A percentile compares a stretch with the other conserved stretches of the same genome.
Conservation (phyloP, 441 rosid genomes). For the Syzygium syzygioides region DNA sequence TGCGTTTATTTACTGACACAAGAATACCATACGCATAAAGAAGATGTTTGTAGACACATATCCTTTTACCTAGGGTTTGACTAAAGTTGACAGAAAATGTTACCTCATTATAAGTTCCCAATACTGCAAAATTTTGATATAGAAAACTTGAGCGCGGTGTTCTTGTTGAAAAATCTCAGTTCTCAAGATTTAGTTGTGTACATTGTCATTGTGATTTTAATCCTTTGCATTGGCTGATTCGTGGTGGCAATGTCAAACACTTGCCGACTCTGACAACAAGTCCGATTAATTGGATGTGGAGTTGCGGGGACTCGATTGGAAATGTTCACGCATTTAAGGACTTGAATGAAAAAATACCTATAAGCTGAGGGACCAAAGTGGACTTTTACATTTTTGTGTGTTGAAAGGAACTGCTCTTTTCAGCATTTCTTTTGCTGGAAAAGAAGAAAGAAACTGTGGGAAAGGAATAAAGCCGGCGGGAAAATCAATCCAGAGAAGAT, state of each 20-base stretch:
- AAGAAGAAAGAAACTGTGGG: background rate
- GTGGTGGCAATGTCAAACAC: fast-evolving
- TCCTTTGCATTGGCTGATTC: background rate
- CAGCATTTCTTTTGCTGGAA: background rate
- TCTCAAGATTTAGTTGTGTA: fast-evolving
- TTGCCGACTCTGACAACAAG: background rate
- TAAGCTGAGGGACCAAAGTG: background rate
- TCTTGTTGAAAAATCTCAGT: background rate
- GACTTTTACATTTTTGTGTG: too few species aligned
- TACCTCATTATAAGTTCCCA: too few species aligned
- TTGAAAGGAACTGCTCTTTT: background rate
- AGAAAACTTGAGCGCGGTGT: background rate
- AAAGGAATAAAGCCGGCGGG: background rate
- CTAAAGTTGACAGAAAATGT: too few species aligned
- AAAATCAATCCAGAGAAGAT: background rate
- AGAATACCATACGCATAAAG: too few species aligned
- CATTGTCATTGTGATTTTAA: background rate
- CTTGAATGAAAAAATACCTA: background rate
- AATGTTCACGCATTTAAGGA: background rate
- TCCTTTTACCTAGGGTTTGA: too few species aligned
- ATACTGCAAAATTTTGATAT: background rate
- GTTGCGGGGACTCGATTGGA: background rate
- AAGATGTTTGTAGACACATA: too few species aligned
- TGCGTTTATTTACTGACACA: too few species aligned
- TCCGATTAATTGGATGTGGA: background rate